phyloP scores from a whole-genome alignment of 192 early-diverging fungal genomes.

The Podila epicladia region DNA sequence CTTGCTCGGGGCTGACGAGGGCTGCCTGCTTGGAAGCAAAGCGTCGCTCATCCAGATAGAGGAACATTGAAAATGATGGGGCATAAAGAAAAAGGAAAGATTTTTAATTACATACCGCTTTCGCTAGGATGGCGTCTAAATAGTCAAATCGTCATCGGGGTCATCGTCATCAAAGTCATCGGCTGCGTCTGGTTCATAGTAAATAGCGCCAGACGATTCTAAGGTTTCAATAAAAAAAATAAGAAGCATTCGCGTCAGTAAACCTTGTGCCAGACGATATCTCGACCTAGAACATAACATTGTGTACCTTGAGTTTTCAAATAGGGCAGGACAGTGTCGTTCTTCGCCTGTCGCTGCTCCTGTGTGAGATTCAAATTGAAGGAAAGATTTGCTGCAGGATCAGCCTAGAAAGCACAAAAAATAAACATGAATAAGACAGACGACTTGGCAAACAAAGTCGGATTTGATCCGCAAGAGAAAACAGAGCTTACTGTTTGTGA shows the following conservation, averaged over 20 bases:
- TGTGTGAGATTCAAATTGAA: slow-evolving; percentile 90
- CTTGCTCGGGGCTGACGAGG: too few relatives aligned
- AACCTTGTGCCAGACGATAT: not conserved
- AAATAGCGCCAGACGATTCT: slow-evolving; percentile 65
- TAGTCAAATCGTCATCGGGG: slow-evolving; percentile 90
- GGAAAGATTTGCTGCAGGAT: slow-evolving; percentile 81
- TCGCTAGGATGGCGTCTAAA: slow-evolving; percentile 51
- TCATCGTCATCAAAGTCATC: slow-evolving; percentile 95
- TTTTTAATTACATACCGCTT: too few relatives aligned
- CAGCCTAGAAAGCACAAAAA: slow-evolving; percentile 41
- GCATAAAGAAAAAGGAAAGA: too few relatives aligned
- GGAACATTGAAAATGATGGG: too few relatives aligned
- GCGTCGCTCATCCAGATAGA: too few relatives aligned
- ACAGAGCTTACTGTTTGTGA: slow-evolving; percentile 26
- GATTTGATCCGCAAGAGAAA: not conserved
- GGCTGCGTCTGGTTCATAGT: slow-evolving; percentile 85
- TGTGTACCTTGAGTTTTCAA: slow-evolving; percentile 67
- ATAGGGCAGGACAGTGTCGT: slow-evolving; percentile 84
- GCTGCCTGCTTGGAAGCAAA: too few relatives aligned
- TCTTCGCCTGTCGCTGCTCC: slow-evolving; percentile 78
- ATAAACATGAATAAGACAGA: not conserved
- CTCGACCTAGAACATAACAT: slow-evolving; percentile 1
- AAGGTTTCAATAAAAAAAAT: slow-evolving; percentile 1
- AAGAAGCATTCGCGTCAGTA: not conserved
- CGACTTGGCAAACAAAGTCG: too few relatives aligned